Evolutionary conservation across 192 early-diverging fungal species (phyloP).

Genomic region (Rhizophagus clarus): DNA sequence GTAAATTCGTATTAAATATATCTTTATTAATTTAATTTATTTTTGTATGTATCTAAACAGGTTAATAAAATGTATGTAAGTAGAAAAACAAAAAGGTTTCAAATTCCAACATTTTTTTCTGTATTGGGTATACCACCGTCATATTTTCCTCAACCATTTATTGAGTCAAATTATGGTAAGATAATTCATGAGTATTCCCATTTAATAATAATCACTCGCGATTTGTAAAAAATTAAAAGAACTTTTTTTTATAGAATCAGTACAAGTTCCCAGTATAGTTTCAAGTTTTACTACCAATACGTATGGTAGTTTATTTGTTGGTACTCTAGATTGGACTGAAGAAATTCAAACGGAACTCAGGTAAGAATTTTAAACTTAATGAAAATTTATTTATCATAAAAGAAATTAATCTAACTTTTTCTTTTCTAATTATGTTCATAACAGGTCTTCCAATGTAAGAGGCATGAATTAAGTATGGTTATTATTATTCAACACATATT

Average conservation of each 20-base stretch:
- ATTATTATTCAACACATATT: not conserved
- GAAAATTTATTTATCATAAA: not conserved
- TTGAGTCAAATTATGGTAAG: constrained; percentile 8
- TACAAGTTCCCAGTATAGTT: not conserved
- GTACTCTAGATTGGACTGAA: not conserved
- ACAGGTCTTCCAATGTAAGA: not conserved
- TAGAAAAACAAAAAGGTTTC: not conserved
- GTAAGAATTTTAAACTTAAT: not conserved
- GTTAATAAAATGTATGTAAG: constrained; percentile 8
- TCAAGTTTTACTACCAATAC: not conserved
- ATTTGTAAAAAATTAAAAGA: not conserved
- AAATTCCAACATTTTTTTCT: not conserved
- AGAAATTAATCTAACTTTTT: not conserved
- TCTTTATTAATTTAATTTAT: not conserved
- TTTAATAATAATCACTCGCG: not conserved
- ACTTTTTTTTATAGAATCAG: constrained; percentile 12
- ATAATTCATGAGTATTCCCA: not conserved
- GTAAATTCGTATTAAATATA: not conserved
- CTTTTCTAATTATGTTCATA: not conserved
- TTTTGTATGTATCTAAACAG: not conserved
- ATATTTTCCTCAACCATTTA: not conserved
- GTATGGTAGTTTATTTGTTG: constrained; percentile 9
- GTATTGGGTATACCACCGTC: not conserved
- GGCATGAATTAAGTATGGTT: too few relatives aligned
- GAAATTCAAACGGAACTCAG: not conserved